phyloP scores from a whole-genome alignment of 1,284 basidiomycete species.

The Cutaneotrichosporon sp. region DNA sequence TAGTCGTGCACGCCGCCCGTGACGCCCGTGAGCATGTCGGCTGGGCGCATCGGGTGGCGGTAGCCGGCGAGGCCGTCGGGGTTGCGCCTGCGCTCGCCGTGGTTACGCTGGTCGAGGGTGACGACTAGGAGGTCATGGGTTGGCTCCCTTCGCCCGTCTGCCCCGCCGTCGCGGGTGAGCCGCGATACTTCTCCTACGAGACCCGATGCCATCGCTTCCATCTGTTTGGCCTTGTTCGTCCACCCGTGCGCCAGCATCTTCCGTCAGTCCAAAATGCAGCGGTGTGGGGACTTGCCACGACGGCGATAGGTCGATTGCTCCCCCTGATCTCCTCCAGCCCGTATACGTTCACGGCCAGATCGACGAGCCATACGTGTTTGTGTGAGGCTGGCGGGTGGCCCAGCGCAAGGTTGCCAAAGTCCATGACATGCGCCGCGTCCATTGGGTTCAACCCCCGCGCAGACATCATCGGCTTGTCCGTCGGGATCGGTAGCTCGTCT shows the following conservation, averaged over 20 bases:
- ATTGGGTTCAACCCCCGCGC: conserved; percentile 5
- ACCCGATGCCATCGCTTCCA: conserved; percentile 34
- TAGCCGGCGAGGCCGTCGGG: conserved; percentile 5
- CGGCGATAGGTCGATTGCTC: conserved; percentile 24
- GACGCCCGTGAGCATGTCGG: conserved; percentile 7
- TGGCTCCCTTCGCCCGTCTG: no score
- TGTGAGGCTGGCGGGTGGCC: conserved; percentile 14
- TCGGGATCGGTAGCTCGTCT: background rate
- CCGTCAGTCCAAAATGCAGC: background rate
- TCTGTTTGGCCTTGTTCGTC: conserved; percentile 30
- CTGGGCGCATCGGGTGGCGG: conserved; percentile 8
- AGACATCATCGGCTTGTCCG: conserved; percentile 1
- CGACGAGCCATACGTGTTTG: conserved; percentile 22
- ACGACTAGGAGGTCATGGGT: conserved; percentile 41
- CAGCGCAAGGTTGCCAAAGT: conserved; percentile 27
- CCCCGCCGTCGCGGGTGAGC: conserved; percentile 6
- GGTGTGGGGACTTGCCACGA: conserved; percentile 23
- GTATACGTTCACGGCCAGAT: conserved; percentile 32
- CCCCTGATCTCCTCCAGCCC: conserved; percentile 36
- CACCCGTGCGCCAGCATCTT: conserved; percentile 41
- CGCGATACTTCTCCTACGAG: conserved; percentile 26
- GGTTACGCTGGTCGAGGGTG: conserved; percentile 62
- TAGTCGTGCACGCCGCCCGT: conserved; percentile 64
- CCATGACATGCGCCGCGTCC: conserved; percentile 15
- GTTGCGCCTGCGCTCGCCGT: conserved; percentile 57